phyloP scores from a whole-genome alignment of 2,329 filamentous ascomycete genomes.

The Lizonia empirigonia region DNA sequence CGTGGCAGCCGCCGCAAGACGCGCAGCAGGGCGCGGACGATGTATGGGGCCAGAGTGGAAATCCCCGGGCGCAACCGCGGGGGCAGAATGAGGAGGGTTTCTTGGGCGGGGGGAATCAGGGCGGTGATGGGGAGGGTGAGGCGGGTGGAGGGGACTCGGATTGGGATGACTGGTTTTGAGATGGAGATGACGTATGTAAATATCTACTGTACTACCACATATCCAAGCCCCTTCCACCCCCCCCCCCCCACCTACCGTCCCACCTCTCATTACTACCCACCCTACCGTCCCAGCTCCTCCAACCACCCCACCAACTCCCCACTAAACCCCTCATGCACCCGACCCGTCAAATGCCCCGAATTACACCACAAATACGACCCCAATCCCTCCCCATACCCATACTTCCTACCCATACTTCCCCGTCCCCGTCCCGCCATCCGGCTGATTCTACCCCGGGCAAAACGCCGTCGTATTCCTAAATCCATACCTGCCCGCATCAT shows the following conservation, averaged over 20 bases:
- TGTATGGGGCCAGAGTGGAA: constrained; percentile 34
- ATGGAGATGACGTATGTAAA: too few relatives aligned
- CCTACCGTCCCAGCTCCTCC: constrained; percentile 12
- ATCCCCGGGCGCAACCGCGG: constrained; percentile 32
- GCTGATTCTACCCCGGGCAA: constrained; percentile 54
- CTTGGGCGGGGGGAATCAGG: constrained; percentile 33
- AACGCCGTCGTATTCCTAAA: constrained; percentile 56
- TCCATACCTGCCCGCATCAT: constrained; percentile 49
- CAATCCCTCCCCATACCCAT: constrained; percentile 53
- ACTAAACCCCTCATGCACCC: constrained; percentile 50
- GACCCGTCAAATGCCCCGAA: constrained; percentile 54
- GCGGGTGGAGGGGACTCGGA: constrained; percentile 37
- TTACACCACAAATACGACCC: constrained; percentile 57
- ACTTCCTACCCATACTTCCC: constrained; percentile 52
- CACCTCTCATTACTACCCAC: too few relatives aligned
- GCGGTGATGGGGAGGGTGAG: constrained; percentile 49
- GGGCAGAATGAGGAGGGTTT: constrained; percentile 26
- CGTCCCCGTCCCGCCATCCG: constrained; percentile 53
- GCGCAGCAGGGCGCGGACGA: constrained; percentile 28
- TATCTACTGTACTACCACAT: too few relatives aligned
- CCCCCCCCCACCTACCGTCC: too few relatives aligned
- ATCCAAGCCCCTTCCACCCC: too few relatives aligned
- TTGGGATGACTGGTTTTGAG: constrained; percentile 36
- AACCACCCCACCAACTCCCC: constrained; percentile 28
- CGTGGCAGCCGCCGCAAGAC: constrained; percentile 26